Conservation (phyloP, 2,329 filamentous ascomycete genomes). For the Tolypocladium capitatum region DNA sequence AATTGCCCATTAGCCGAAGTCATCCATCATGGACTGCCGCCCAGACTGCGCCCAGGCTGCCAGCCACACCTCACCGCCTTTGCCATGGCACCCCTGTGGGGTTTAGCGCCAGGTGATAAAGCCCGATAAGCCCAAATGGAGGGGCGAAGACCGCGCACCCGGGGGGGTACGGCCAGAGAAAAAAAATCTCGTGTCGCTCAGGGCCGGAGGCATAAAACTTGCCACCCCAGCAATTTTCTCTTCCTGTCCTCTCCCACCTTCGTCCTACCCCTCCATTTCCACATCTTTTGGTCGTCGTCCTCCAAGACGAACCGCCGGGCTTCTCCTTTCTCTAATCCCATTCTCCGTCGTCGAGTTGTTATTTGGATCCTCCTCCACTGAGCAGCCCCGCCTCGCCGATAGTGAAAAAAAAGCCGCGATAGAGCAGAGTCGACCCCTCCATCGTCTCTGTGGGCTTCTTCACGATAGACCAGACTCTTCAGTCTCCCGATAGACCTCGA, state of each 20-base stretch:
- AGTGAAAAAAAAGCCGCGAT: conserved; percentile 23
- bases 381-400: conserved; percentile 16
- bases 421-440: conserved; percentile 32
- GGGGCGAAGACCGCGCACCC: conserved; percentile 8
- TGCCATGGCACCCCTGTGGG: conserved; percentile 1
- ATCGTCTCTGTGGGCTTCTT: conserved; percentile 23
- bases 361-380: conserved; percentile 19
- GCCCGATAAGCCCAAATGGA: conserved; percentile 12
- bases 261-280: conserved; percentile 17
- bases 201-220: conserved; percentile 2
- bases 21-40: no score
- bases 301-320: conserved; percentile 28
- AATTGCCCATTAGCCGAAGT: conserved; percentile 3
- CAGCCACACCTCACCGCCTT: conserved; percentile 9
- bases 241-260: conserved; percentile 9
- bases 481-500: conserved; percentile 3
- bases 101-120: conserved; percentile 10
- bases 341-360: conserved; percentile 16
- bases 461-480: conserved; percentile 4
- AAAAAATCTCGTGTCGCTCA: conserved; percentile 8
- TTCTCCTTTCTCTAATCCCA: conserved; percentile 15
- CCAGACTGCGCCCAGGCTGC: no score
- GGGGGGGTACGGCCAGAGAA: conserved; percentile 2
- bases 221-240: conserved; percentile 2
- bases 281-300: conserved; percentile 28